phyloP scores from a whole-genome alignment of 305 asterid species.

The Fraxinus velutina region DNA sequence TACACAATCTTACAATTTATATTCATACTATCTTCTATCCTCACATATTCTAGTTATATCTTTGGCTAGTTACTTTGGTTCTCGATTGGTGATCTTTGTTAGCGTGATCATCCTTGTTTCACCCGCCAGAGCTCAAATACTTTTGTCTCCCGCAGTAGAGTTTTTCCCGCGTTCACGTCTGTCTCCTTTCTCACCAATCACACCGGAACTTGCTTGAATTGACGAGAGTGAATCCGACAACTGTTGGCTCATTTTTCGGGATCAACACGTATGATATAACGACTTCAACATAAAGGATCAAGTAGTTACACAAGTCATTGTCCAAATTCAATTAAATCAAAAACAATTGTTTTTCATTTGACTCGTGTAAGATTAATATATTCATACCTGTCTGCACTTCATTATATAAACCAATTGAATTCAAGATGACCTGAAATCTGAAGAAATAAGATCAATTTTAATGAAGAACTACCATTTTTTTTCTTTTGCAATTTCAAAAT shows the following conservation, averaged over 20 bases:
- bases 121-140: background rate
- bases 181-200: background rate
- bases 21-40: background rate
- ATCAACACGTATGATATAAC: background rate
- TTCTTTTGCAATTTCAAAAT: slow-evolving; percentile 20
- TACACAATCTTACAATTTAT: background rate
- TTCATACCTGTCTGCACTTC: background rate
- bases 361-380: background rate
- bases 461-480: background rate
- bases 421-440: background rate
- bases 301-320: background rate
- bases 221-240: background rate
- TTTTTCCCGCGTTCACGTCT: background rate
- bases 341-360: background rate
- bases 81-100: background rate
- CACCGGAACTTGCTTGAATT: background rate
- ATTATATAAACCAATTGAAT: background rate
- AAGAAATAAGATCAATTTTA: background rate
- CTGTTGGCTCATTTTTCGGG: background rate
- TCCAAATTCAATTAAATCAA: background rate
- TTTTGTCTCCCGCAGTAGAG: background rate
- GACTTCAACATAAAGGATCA: background rate
- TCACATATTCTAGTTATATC: background rate
- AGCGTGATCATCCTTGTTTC: background rate
- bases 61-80: background rate